Base-by-base conservation (phyloP, 805 yeast species). In the Ogataea saltuana region DNA sequence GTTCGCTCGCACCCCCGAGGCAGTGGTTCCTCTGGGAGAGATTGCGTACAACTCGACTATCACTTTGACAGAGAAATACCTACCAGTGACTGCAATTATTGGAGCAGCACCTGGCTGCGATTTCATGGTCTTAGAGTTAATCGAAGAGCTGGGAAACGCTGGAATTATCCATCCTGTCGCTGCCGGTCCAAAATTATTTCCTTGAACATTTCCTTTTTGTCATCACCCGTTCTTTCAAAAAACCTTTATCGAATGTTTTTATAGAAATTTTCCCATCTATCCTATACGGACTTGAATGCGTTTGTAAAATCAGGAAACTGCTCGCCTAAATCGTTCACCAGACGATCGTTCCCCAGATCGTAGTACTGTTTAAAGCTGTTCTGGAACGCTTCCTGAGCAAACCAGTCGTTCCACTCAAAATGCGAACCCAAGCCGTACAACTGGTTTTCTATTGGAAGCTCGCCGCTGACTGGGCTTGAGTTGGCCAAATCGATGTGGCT, bases 351-450 rank as follows among this genome's bases (percentile, higher is more conserved):
- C 4, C 49, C 46, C 4, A 52, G 36, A 35, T 50, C 55, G 35
- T 50, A 53, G 23, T 50, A 52, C 17, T 52, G 56, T 17, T 41
- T 49, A 32, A 57, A 57, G 11, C 56, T 50, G 26, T 50, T 54
- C 32, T 52, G 49, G 34, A 55, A 57, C 4, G 53, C 51, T 19
- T 54, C 60, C 15, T 57, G 55, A 3, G 57, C 42, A 30, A 57
- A 57, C 54, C 54, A 57, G 21, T 57, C 55, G 33, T 50, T 48
- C 58, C 58, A 54, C 21, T 52, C 55, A 22, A 57, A 49, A 20
- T 47, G 50, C 2, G 45, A 22, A 8, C 19, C 30, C 41, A 12
- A 28, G 10, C 19, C 17, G 19, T 13, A 39, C 18, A 25, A 25
- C 38, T 25, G 39, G 27, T 20, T 35, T 36, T 19, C 33, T 3